A percentile compares a stretch with the other conserved stretches of the same genome.
phyloP scores from a whole-genome alignment of 2,329 filamentous ascomycete species.

The Colletotrichum eleusines region DNA sequence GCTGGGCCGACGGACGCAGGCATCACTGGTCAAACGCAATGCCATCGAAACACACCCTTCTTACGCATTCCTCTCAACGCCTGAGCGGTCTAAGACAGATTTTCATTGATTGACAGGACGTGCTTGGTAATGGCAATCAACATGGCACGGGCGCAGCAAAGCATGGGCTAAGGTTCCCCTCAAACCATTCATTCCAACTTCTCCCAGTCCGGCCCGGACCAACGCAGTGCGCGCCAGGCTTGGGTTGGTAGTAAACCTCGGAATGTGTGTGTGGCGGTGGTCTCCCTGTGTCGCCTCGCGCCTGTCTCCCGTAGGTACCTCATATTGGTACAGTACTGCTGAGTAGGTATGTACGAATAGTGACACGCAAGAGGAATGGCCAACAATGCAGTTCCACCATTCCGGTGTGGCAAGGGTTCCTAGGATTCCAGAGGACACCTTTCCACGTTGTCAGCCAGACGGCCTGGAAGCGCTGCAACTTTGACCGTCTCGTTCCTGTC shows the following conservation, averaged over 20 bases:
- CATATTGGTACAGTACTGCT: no score
- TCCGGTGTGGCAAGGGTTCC: constrained; percentile 2
- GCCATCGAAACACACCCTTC: constrained; percentile 20
- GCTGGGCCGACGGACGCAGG: neutral
- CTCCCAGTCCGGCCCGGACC: constrained; percentile 22
- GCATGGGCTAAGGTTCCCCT: neutral
- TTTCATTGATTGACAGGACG: constrained; percentile 12
- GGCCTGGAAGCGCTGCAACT: constrained; percentile 17
- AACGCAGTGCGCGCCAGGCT: constrained; percentile 25
- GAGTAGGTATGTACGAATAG: neutral
- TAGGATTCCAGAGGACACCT: constrained; percentile 30
- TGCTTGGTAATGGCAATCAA: neutral
- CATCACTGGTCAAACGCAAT: constrained; percentile 25
- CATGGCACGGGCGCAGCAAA: constrained; percentile 8
- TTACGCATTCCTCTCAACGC: constrained; percentile 19
- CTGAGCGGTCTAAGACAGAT: constrained; percentile 36
- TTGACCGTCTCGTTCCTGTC: constrained; percentile 9
- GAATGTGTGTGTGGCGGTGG: constrained; percentile 17
- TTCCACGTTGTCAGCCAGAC: constrained; percentile 23
- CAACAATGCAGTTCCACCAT: constrained; percentile 7
- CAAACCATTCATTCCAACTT: constrained; percentile 6
- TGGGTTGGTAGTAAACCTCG: neutral
- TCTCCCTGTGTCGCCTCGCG: constrained; percentile 15
- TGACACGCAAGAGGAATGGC: neutral
- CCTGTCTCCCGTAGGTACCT: neutral